A percentile compares a stretch with the other conserved stretches of the same genome.
phyloP scores from a whole-genome alignment of 768 basidiomycete genomes.

The Tubosaeta sp. region DNA sequence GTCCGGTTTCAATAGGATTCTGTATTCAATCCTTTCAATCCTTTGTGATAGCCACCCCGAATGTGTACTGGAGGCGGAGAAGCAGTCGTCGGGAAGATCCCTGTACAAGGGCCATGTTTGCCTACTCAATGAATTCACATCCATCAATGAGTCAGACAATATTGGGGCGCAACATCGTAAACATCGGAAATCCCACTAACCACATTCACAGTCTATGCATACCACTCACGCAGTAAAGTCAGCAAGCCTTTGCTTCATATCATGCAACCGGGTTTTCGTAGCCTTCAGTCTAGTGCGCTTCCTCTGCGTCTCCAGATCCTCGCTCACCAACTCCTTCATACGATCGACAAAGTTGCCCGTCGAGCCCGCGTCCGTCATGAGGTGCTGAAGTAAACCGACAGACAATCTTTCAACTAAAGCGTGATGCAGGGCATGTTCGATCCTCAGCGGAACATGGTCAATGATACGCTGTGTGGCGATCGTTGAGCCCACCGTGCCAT shows the following conservation, averaged over 20 bases:
- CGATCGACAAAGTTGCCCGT: slow-evolving; percentile 21
- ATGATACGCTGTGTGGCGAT: slow-evolving; percentile 43
- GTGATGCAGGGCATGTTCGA: slow-evolving; percentile 44
- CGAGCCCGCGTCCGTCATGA: slow-evolving; percentile 21
- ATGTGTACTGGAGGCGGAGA: too few species aligned
- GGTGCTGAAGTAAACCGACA: slow-evolving; percentile 31
- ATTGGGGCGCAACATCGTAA: too few species aligned
- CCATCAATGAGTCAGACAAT: too few species aligned
- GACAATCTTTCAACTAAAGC: slow-evolving; percentile 33
- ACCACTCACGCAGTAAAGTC: slow-evolving; percentile 26
- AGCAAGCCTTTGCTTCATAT: slow-evolving; percentile 36
- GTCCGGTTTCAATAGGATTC: too few species aligned
- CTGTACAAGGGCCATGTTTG: too few species aligned
- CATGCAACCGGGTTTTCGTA: slow-evolving; percentile 34
- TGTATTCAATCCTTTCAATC: too few species aligned
- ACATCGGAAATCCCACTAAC: slow-evolving; percentile 29
- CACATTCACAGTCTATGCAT: neutral
- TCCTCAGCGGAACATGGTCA: slow-evolving; percentile 48
- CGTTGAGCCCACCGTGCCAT: neutral
- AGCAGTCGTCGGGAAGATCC: too few species aligned
- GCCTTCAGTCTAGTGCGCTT: slow-evolving; percentile 33
- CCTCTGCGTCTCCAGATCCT: slow-evolving; percentile 37
- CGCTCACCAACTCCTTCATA: slow-evolving; percentile 41
- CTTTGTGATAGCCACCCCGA: too few species aligned
- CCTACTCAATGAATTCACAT: too few species aligned